Base-by-base conservation (phyloP, 2,329 filamentous ascomycete genomes). In the Pseudogymnoascus sp. region DNA sequence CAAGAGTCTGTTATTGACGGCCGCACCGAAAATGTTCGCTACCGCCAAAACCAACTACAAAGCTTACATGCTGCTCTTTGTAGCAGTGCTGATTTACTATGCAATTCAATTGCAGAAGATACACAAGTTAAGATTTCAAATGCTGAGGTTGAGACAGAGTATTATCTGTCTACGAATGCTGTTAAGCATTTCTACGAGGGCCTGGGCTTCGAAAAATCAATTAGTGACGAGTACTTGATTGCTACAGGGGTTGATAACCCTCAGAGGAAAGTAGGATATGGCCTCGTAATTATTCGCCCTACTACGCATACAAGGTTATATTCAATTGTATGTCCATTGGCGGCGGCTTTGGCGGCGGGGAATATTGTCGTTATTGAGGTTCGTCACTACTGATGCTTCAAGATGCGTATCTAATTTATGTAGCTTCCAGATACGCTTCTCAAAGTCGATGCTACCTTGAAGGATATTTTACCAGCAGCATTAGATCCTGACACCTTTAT, bases 311-410 rank as follows among this genome's bases (percentile, higher is more conserved):
- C 77, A 0, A 70, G 78, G 10, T 78, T 84, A 64, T 82, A 78
- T 65, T 80, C 77, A 0, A 67, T 76, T 1, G 66, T 82, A 14
- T 72, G 71, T 2, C 76, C 79, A 0, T 60, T 83, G 40, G 75
- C 75, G 35, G 76, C 79, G 5, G 80, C 80, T 6, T 66, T 83
- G 29, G 76, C 78, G 1, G 79, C 80, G 10, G 81, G 81, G 0
- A 83, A 82, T 64, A 82, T 79, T 67, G 74, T 82, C 3, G 72
- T 79, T 29, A 53, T 83, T 10, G 77, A 81, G 73, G 80, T 81
- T 64, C 67, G 73, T 62, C 24, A n/a, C 47, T 11, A 16, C 11
- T 4, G 16, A 42, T 14, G 50, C 44, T 26, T 21, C 13, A 38
- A 59, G 29, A 31, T 26, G 16, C 13, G 50, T 16, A 61, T 3